phyloP scores from a whole-genome alignment of 345 rosid genomes.

The Geranium rotundifolium region DNA sequence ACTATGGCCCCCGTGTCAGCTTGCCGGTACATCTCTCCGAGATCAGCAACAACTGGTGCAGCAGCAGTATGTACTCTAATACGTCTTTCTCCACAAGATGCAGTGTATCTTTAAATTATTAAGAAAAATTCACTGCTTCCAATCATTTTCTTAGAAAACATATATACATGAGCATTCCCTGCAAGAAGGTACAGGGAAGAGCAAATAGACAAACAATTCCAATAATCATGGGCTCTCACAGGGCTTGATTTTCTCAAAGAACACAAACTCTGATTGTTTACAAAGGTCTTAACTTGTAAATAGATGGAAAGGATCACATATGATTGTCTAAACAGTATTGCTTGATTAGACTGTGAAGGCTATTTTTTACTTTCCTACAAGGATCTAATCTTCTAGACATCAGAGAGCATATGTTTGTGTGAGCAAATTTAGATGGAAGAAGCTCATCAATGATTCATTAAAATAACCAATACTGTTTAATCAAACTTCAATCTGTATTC shows the following conservation, averaged over 20 bases:
- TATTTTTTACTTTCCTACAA: no score
- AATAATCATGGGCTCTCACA: not conserved
- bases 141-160: not conserved
- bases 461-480: no score
- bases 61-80: constrained; percentile 92
- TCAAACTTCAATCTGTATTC: not conserved
- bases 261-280: not conserved
- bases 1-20: constrained; percentile 90
- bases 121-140: constrained; percentile 23
- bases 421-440: no score
- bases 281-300: not conserved
- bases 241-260: not conserved
- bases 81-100: constrained; percentile 99
- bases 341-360: no score
- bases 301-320: not conserved
- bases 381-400: no score
- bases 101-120: constrained; percentile 70
- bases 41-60: constrained; percentile 83
- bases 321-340: no score
- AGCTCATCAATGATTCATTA: no score
- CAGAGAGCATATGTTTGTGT: no score
- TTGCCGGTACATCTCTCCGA: constrained; percentile 90
- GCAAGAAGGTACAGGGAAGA: not conserved
- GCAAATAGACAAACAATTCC: not conserved
- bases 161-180: not conserved